A percentile compares a stretch with the other conserved stretches of the same genome.
Conservation (phyloP, 2,329 filamentous ascomycete genomes). For the Lachnum nothofagi region DNA sequence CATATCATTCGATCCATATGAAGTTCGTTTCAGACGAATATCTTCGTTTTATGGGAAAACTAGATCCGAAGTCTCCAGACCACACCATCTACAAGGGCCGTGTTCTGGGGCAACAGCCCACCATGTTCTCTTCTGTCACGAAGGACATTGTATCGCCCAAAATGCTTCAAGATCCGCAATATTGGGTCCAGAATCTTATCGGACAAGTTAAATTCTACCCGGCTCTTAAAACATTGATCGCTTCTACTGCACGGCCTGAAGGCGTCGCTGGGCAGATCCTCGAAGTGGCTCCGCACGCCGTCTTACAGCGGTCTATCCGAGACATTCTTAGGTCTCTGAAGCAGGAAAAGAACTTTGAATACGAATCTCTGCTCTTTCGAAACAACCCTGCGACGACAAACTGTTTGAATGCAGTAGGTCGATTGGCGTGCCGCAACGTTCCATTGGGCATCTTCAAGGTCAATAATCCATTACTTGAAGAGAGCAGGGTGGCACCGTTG, state of each 20-base stretch:
- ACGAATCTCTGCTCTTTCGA: no score
- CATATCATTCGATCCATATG: conserved; percentile 29
- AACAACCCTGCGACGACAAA: no score
- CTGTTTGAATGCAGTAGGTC: no score
- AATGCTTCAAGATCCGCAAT: conserved; percentile 16
- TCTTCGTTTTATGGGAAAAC: neutral
- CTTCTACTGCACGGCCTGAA: no score
- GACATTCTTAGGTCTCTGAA: no score
- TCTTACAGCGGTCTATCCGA: conserved; percentile 28
- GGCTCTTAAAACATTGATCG: no score
- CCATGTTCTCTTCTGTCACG: neutral
- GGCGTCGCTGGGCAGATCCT: neutral
- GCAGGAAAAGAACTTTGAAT: no score
- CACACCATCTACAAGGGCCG: no score
- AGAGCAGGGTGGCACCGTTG: no score
- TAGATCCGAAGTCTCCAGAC: conserved; percentile 1
- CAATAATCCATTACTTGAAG: no score
- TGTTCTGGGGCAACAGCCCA: neutral
- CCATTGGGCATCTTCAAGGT: no score
- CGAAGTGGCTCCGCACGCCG: conserved; percentile 34
- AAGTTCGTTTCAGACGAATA: conserved; percentile 15
- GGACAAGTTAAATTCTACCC: neutral
- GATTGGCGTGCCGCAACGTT: no score
- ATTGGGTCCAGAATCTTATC: conserved; percentile 42
- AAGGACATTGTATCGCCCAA: neutral